Base-by-base conservation (phyloP, 2,329 filamentous ascomycete species). In the Ophiostoma australiae region DNA sequence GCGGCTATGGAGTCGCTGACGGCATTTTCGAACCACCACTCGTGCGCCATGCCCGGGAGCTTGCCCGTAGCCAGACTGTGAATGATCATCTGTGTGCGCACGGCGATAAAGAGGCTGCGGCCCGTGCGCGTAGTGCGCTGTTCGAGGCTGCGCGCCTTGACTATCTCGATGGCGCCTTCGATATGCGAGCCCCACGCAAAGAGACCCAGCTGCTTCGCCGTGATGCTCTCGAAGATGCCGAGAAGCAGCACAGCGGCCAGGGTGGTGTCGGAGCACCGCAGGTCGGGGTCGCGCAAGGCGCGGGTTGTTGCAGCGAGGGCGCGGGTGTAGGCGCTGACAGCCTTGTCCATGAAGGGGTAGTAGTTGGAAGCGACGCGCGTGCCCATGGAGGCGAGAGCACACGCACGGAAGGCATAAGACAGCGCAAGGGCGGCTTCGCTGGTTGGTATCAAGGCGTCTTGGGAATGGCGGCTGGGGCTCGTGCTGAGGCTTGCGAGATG, bases 111-210 rank as follows among this genome's bases (percentile, higher is more conserved):
- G 17, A 90, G 80, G 70, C 83, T 80, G 41, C 85, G 76, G 0
- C 87, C 87, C 2, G 81, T 79, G 76, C 83, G 84, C 17, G 85
- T 87, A 61, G 80, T 79, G 11, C 87, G 76, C 74, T 88, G 86
- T 73, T 84, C 83, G 74, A 82, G 84, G 4, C 87, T 86, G 66
- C 87, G 83, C 11, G 84, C 82, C 76, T 85, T 86, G 70, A 87
- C 85, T 1, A 89, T 80, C 74, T 87, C 84, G 41, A 89, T 84
- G n/a, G 87, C 87, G 3, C 87, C 87, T 72, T 89, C 85, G n/a
- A 86, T 84, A 74, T 90, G 87, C 11, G 86, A 87, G 4, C 86
- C 86, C 87, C 87, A 90, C 1, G 86, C 86, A 70, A 84, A 79
- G 76, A 84, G 84, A 44, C 83, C 85, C 68, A 85, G 78, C 69